Evolutionary conservation across 2,329 filamentous ascomycete genomes (phyloP), one percentile per base, ranked within the genome.

Genomic region (Aspergillus phoenicis): DNA sequence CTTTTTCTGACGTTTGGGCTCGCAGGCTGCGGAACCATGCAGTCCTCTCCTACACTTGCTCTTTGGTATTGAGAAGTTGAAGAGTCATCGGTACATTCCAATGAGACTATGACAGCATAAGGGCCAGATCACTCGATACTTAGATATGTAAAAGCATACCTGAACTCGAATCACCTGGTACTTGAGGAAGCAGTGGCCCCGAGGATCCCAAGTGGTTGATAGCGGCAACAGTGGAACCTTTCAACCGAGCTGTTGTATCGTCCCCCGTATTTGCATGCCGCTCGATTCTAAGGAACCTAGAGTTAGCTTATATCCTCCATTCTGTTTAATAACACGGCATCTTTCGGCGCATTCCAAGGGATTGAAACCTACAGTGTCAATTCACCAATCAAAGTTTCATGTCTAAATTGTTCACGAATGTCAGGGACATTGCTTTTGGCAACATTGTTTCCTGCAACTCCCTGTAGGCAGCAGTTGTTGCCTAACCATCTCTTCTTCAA

Each of bases 381-480:
- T 78, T 99, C 95, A 70, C 94, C 90, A 58, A 89, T 78, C 69
- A 96, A 81, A 0, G 94, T 98, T 70, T 96, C 90, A 70, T 97
- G 87, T 59, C 95, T 84, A 74, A 96, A 99, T 52, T 91, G 91
- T 73, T 96, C 91, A 58, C 95, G 85, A 62, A 97, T 90, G 75
- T 97, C 92, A 3, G 95, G 95, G 7, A 99, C 91, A 73, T 99
- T 99, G 61, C 92, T 97, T 79, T 98, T 97, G 55, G 90, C 90
- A 85, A 98, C 95, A 66, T 89, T 89, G 67, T 99, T 99, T 13
- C 95, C 95, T 58, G 85, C 83, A 39, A 91, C 89, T 2, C 95
- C 95, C 0, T 91, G 90, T 41, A 89, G 80, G 71, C 90, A 83
- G 74, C 89, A 98, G 65, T 91, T 86, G 33, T 84, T 81, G 3